These are phyloP conservation scores for Fusarium coicis DNA, from an alignment of 2,329 filamentous ascomycete genomes.

Conservation along the genomic window DNA sequence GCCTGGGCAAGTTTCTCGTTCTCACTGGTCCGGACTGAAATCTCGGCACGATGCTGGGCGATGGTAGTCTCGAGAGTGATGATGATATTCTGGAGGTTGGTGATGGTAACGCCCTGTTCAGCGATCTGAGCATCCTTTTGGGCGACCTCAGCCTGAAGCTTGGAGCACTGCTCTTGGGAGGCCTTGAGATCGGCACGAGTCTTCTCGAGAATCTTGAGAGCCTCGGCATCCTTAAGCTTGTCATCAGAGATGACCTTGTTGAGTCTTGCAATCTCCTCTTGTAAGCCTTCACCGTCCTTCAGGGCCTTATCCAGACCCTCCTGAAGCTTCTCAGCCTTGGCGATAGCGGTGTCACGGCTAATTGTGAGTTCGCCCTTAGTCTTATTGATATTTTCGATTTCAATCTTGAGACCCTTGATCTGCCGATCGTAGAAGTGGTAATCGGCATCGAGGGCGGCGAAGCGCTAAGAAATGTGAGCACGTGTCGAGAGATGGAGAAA, in stretches of 20 bases:
- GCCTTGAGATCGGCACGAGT: neutral
- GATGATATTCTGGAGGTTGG: neutral
- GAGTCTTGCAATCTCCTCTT: neutral
- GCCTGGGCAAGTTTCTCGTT: neutral
- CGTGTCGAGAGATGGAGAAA: fast-evolving
- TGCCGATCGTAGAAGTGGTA: neutral
- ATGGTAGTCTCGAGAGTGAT: neutral
- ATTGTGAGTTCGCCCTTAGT: neutral
- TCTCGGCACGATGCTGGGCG: neutral
- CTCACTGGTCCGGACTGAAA: neutral
- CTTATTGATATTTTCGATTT: slow-evolving; percentile 1
- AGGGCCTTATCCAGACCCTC: neutral
- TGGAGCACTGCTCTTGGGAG: neutral
- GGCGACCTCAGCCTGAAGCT: neutral
- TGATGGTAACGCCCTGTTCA: neutral
- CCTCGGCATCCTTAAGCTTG: neutral
- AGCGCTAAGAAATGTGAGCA: neutral
- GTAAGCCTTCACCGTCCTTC: neutral
- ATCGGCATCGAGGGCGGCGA: neutral
- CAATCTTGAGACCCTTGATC: neutral
- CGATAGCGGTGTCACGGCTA: fast-evolving
- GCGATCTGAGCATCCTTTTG: neutral
- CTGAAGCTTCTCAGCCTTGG: neutral
- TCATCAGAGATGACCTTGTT: neutral
- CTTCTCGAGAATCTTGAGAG: neutral